A percentile compares a stretch with the other conserved stretches of the same genome.
Evolutionary conservation across 2,329 filamentous ascomycete species (phyloP).

Genomic region (Sphaerulina populicola): DNA sequence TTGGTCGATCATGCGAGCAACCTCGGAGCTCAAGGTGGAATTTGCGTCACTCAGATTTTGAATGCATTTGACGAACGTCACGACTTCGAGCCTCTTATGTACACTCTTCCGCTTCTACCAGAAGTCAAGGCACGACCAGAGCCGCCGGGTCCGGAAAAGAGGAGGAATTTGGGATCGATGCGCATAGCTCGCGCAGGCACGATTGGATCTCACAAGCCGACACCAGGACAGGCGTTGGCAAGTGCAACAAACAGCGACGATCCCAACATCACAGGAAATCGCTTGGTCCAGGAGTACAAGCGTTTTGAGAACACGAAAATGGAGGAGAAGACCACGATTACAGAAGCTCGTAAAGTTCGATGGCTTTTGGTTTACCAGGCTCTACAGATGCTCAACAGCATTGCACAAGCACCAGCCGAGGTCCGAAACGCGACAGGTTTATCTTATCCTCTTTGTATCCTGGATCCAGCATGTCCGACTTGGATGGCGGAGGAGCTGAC

Average conservation of each 20-base stretch:
- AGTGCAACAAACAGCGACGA: slow-evolving; percentile 43
- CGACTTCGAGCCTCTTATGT: slow-evolving; percentile 51
- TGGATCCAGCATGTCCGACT: slow-evolving; percentile 35
- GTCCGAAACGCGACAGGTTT: slow-evolving; percentile 50
- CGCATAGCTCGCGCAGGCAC: slow-evolving; percentile 3
- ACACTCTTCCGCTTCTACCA: slow-evolving; percentile 62
- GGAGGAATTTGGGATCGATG: slow-evolving; percentile 9
- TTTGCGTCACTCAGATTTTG: slow-evolving; percentile 62
- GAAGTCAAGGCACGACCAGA: slow-evolving; percentile 28
- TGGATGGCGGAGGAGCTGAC: slow-evolving; percentile 29
- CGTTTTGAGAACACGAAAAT: slow-evolving; percentile 57
- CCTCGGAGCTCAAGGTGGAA: slow-evolving; percentile 50
- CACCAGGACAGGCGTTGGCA: slow-evolving; percentile 46
- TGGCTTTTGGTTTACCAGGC: slow-evolving; percentile 70
- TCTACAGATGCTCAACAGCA: slow-evolving; percentile 62
- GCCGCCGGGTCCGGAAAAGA: slow-evolving; percentile 23
- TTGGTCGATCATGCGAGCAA: slow-evolving; percentile 19
- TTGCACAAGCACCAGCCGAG: slow-evolving; percentile 52
- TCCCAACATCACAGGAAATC: slow-evolving; percentile 33
- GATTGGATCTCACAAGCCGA: slow-evolving; percentile 22
- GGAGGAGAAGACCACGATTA: slow-evolving; percentile 52
- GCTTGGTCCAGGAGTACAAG: slow-evolving; percentile 59
- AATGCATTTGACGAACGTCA: slow-evolving; percentile 57
- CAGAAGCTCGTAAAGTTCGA: slow-evolving; percentile 65
- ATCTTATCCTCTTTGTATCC: slow-evolving; percentile 52